Base-by-base conservation (phyloP, 2,329 filamentous ascomycete genomes). In the Thielaviopsis ethacetica region DNA sequence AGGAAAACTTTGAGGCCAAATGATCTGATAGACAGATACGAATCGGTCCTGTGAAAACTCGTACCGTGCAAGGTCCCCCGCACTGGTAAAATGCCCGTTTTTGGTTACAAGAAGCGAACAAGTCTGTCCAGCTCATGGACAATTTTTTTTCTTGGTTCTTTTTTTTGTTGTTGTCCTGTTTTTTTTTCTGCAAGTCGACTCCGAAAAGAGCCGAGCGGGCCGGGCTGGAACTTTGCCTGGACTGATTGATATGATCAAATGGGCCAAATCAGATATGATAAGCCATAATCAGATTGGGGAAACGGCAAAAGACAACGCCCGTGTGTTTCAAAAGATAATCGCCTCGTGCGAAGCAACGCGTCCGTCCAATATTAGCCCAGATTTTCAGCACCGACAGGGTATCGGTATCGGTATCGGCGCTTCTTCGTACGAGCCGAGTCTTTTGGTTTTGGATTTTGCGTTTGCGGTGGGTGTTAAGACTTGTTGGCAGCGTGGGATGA, bases 201-300 rank as follows among this genome's bases (percentile, higher is more conserved):
- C 44, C 44, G 44, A 49, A 49, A 49, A 21, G n/a, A 49, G 19
- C n/a, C 44, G 44, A 49, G 38, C 38, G 38, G 15, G 44, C 44
- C n/a, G 9, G 30, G 5, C 30, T 49, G 7, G 44, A n/a, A n/a
- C 5, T 44, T 34, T 34, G n/a, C 34, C 52, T 21, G 13, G 21
- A 21, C 52, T 27, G 27, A 53, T 30, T 38, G 56, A 53, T 58
- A 58, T 52, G 56, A 53, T 53, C 4, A n/a, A 24, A 38, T 53
- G 49, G 26, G 17, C 15, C 9, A 21, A 50, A 58, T 53, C 26
- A 52, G 27, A 53, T 57, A 53, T 52, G 56, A 57, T 41, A 34
- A 57, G 55, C 19, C 19, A 38, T 24, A 34, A 53, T 27, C 12
- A 53, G 24, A 53, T 27, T 27, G 22, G 17, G 17, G 24, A 53